Conservation (phyloP, 2,329 filamentous ascomycete genomes). For the Lecanicillium sp. region DNA sequence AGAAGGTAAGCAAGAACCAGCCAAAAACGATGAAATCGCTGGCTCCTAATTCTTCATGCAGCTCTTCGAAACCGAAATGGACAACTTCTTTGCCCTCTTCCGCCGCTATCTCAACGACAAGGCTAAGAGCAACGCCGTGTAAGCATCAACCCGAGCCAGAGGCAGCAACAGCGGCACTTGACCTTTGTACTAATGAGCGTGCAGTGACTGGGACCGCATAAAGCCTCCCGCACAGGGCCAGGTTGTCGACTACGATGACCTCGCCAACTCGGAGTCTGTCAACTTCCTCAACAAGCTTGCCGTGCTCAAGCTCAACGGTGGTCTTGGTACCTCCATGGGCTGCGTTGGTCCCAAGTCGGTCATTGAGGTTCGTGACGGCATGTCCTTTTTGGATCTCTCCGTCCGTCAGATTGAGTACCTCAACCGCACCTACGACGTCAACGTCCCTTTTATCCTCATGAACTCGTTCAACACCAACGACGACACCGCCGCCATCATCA, state of each 20-base stretch:
- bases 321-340: conserved; percentile 98
- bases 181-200: conserved; percentile 14
- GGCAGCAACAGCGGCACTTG: background rate
- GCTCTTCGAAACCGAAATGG: conserved; percentile 99
- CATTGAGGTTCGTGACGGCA: conserved; percentile 98
- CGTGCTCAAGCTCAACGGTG: conserved; percentile 98
- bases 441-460: conserved; percentile 98
- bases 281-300: conserved; percentile 95
- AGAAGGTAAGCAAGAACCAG: conserved; percentile 57
- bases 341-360: conserved; percentile 99
- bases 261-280: conserved; percentile 83
- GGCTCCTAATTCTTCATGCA: conserved; percentile 22
- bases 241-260: conserved; percentile 89
- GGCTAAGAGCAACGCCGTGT: conserved; percentile 91
- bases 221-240: conserved; percentile 86
- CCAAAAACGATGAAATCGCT: background rate
- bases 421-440: conserved; percentile 95
- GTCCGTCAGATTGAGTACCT: conserved; percentile 98
- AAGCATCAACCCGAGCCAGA: conserved; percentile 25
- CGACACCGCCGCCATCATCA: conserved; percentile 98
- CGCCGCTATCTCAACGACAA: conserved; percentile 97
- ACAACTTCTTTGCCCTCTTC: conserved; percentile 99
- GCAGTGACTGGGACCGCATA: conserved; percentile 92
- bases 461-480: conserved; percentile 99
- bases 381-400: conserved; percentile 98